Conservation (phyloP, 129 eudicot species). For the Tanacetum coccineum region DNA sequence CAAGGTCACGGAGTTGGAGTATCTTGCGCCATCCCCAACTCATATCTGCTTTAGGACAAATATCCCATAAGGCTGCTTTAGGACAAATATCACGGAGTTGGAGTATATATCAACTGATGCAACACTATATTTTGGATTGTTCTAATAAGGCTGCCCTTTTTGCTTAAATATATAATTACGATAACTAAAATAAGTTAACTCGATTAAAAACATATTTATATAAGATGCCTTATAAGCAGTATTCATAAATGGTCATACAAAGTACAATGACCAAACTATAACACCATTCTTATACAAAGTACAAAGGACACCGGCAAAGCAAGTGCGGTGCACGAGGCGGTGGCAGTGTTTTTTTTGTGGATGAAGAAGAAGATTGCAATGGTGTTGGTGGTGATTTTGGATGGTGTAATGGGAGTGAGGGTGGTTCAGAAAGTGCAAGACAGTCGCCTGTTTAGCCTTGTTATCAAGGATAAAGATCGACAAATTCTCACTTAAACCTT, state of each 20-base stretch:
- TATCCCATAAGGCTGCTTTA: no score
- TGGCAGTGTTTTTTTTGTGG: constrained; percentile 6
- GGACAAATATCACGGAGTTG: no score
- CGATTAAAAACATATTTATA: no score
- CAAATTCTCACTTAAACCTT: constrained; percentile 52
- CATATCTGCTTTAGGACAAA: no score
- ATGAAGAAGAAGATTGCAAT: constrained; percentile 17
- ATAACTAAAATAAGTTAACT: no score
- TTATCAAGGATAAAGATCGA: constrained; percentile 60
- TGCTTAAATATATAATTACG: no score
- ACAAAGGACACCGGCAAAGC: constrained; percentile 28
- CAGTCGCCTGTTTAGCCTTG: constrained; percentile 42
- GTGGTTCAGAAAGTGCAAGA: constrained; percentile 56
- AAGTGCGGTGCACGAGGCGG: constrained; percentile 25
- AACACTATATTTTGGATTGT: no score
- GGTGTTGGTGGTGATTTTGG: constrained; percentile 39
- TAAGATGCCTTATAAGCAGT: no score
- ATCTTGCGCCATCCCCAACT: no score
- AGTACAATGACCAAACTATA: constrained; percentile 4
- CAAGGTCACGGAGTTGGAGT: no score
- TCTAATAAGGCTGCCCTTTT: no score
- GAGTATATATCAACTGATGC: no score
- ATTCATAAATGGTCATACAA: not conserved
- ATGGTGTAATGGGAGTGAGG: constrained; percentile 51
- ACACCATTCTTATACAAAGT: constrained; percentile 6